A percentile compares a stretch with the other conserved stretches of the same genome.
Evolutionary conservation across 2,329 filamentous ascomycete species (phyloP).

Genomic region (Sarocladiaceae sp.): DNA sequence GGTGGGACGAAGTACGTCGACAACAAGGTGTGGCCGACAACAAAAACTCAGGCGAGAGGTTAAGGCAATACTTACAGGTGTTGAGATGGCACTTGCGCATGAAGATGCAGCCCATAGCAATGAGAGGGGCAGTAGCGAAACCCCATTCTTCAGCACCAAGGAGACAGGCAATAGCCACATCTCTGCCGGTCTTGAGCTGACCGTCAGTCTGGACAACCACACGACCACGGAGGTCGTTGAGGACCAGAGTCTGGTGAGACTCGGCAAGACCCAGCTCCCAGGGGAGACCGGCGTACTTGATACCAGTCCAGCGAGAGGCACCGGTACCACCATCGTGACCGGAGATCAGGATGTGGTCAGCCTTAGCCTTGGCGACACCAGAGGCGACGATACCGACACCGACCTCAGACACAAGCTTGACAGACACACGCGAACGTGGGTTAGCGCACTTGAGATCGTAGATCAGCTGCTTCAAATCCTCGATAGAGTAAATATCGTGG

Average conservation of each 20-base stretch:
- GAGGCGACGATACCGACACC: constrained; percentile 97
- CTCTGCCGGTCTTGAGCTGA: constrained; percentile 85
- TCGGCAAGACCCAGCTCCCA: constrained; percentile 97
- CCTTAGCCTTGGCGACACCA: constrained; percentile 95
- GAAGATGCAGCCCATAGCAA: constrained; percentile 95
- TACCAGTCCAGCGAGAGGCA: constrained; percentile 96
- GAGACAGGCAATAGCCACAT: constrained; percentile 90
- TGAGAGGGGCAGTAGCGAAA: constrained; percentile 90
- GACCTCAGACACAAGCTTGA: constrained; percentile 96
- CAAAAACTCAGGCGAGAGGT: too few species aligned
- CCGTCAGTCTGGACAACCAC: constrained; percentile 96
- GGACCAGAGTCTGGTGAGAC: constrained; percentile 91
- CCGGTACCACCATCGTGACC: constrained; percentile 96
- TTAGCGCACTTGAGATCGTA: constrained; percentile 97
- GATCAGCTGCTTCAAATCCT: constrained; percentile 95
- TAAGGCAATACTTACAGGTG: constrained; percentile 11
- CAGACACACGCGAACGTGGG: constrained; percentile 85
- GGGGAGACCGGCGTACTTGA: constrained; percentile 95
- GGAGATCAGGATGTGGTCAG: constrained; percentile 93
- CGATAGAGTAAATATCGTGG: constrained; percentile 98
- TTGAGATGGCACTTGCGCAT: constrained; percentile 72
- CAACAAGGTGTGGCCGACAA: too few species aligned
- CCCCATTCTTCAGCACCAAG: constrained; percentile 98
- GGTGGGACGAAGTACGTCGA: constrained; percentile 3
- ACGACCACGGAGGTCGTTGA: constrained; percentile 93